Percentiles rank a stretch among this genome's conserved stretches.
These are phyloP conservation scores for Sarocladium kiliense DNA, from an alignment of 2,329 filamentous ascomycete genomes.

Conservation along the genomic window DNA sequence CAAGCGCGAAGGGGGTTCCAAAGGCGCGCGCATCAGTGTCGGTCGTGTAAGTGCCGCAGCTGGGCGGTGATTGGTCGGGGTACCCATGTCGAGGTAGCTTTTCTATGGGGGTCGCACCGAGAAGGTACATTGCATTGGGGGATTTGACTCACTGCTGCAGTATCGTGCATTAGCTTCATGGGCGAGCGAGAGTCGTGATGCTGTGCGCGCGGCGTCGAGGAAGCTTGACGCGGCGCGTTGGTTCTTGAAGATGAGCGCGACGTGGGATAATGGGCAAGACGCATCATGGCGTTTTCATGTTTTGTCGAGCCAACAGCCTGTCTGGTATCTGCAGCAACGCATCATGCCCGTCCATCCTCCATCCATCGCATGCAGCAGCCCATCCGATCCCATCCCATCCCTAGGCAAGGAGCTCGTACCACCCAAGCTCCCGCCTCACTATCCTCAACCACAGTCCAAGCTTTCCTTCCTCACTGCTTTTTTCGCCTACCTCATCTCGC, in stretches of 20 bases:
- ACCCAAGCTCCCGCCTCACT: too few relatives aligned
- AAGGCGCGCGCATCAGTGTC: slow-evolving; percentile 8
- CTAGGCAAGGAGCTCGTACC: too few relatives aligned
- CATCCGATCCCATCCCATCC: too few relatives aligned
- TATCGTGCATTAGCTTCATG: not conserved
- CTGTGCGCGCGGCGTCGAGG: not conserved
- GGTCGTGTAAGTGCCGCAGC: slow-evolving; percentile 5
- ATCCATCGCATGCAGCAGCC: too few relatives aligned
- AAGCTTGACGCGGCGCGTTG: not conserved
- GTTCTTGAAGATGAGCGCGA: too few relatives aligned
- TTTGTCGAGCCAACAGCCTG: too few relatives aligned
- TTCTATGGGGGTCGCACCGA: not conserved
- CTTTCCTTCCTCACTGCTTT: not conserved
- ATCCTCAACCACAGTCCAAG: too few relatives aligned
- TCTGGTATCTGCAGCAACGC: slow-evolving; percentile 5
- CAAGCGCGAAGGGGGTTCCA: not conserved
- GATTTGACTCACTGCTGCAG: not conserved
- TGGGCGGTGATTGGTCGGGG: not conserved
- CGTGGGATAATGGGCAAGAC: too few relatives aligned
- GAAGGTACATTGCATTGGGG: not conserved
- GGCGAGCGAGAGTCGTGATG: too few relatives aligned
- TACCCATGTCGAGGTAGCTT: not conserved
- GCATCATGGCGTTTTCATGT: too few relatives aligned
- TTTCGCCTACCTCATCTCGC: not conserved
- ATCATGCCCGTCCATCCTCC: not conserved